Evolutionary conservation across 768 basidiomycete species (phyloP).

Genomic region (Suillus weaverae): DNA sequence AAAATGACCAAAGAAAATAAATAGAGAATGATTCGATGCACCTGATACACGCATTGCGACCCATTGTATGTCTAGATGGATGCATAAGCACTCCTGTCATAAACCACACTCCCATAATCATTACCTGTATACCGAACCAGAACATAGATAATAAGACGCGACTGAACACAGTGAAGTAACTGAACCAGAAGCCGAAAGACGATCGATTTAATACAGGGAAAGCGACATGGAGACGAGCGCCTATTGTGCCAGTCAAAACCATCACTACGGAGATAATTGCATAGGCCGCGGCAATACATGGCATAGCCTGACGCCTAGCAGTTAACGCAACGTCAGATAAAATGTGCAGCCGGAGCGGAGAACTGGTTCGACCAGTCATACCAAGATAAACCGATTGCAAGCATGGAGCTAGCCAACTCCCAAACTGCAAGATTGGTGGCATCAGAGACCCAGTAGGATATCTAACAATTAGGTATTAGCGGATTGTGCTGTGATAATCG

Average conservation of each 20-base stretch:
- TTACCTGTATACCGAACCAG: conserved; percentile 78
- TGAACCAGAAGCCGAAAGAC: conserved; percentile 88
- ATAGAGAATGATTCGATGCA: conserved; percentile 9
- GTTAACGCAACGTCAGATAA: neutral
- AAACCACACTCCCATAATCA: neutral
- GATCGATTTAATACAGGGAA: conserved; percentile 79
- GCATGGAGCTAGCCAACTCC: conserved; percentile 66
- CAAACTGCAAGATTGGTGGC: conserved; percentile 24
- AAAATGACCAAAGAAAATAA: neutral
- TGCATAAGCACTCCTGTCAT: neutral
- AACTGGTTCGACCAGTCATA: conserved; percentile 21
- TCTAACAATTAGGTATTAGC: conserved; percentile 11
- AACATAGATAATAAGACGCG: conserved; percentile 77
- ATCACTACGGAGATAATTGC: conserved; percentile 72
- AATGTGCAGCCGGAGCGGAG: neutral
- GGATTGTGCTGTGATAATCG: conserved; percentile 34
- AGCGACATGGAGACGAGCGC: conserved; percentile 75
- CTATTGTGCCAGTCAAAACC: conserved; percentile 77
- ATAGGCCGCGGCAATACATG: conserved; percentile 71
- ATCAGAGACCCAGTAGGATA: conserved; percentile 30
- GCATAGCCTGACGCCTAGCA: conserved; percentile 65
- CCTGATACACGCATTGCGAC: conserved; percentile 73
- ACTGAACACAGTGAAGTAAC: conserved; percentile 83
- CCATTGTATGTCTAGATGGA: conserved; percentile 50
- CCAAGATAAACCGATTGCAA: conserved; percentile 77